phyloP scores from a whole-genome alignment of 2,329 filamentous ascomycete species.

The Apiospora phragmitis region DNA sequence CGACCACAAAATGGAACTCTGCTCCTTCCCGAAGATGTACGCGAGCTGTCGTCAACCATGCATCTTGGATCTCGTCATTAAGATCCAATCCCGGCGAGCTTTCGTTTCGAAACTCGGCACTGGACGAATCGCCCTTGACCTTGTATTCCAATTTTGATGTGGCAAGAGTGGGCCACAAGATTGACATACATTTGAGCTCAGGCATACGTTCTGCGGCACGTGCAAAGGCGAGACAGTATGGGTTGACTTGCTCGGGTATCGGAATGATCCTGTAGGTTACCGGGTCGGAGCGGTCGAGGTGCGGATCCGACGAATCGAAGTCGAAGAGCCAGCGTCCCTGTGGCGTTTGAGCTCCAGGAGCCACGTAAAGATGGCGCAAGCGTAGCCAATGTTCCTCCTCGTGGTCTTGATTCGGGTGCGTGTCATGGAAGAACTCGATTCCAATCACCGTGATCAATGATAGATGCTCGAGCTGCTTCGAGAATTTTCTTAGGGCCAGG shows the following conservation, averaged over 20 bases:
- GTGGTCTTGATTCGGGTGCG: neutral
- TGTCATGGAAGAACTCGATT: neutral
- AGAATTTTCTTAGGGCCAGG: neutral
- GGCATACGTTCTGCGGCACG: neutral
- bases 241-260: neutral
- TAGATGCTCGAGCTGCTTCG: neutral
- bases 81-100: neutral
- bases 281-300: neutral
- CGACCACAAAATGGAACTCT: neutral
- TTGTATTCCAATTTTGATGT: neutral
- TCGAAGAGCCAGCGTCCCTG: neutral
- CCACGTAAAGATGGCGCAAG: neutral
- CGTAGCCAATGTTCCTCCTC: neutral
- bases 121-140: neutral
- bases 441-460: neutral
- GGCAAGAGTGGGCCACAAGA: fast-evolving
- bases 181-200: neutral
- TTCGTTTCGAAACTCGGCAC: neutral
- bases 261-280: neutral
- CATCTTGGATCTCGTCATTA: neutral
- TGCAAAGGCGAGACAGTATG: neutral
- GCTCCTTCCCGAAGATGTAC: neutral
- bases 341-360: neutral
- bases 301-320: fast-evolving
- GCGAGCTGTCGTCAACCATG: neutral